A percentile compares a stretch with the other conserved stretches of the same genome.
These are phyloP conservation scores for Eucalyptus fibrosa DNA, from an alignment of 345 rosid genomes.

Conservation along the genomic window DNA sequence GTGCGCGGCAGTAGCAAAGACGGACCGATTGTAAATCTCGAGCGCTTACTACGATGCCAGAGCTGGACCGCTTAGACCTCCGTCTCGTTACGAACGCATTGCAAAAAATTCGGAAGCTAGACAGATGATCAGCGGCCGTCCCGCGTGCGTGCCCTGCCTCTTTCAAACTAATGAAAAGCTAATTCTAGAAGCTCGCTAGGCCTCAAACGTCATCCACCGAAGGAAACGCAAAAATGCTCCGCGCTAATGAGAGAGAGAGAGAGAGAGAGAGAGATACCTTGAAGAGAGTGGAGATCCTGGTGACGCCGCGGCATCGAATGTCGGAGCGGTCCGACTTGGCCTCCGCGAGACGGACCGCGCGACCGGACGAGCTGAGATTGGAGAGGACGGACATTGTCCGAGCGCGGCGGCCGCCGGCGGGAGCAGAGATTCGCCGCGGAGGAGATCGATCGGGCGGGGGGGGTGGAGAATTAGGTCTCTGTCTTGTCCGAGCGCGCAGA, in stretches of 20 bases:
- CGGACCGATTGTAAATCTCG: not conserved
- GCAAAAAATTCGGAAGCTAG: not conserved
- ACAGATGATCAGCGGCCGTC: not conserved
- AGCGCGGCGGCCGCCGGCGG: not conserved
- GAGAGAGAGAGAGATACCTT: not conserved
- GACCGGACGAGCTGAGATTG: not conserved
- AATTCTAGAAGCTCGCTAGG: not conserved
- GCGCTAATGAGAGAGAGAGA: not conserved
- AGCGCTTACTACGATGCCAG: not conserved
- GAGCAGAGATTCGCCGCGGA: not conserved
- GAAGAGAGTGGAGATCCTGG: not conserved
- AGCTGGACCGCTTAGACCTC: not conserved
- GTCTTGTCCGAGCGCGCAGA: not conserved
- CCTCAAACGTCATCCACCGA: not conserved
- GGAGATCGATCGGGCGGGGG: not conserved
- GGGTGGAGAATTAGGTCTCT: not conserved
- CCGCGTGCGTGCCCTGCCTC: not conserved
- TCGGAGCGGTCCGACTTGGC: not conserved
- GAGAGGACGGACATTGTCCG: slow-evolving; percentile 14
- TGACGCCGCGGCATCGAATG: not conserved
- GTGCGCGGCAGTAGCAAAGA: not conserved
- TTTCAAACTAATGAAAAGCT: not conserved
- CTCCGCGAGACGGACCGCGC: not conserved
- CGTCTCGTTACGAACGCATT: not conserved
- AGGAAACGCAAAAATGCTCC: not conserved